Percentiles rank a stretch among this genome's conserved stretches.
phyloP scores from a whole-genome alignment of 768 basidiomycete species.

The Leccinum uliginosum region DNA sequence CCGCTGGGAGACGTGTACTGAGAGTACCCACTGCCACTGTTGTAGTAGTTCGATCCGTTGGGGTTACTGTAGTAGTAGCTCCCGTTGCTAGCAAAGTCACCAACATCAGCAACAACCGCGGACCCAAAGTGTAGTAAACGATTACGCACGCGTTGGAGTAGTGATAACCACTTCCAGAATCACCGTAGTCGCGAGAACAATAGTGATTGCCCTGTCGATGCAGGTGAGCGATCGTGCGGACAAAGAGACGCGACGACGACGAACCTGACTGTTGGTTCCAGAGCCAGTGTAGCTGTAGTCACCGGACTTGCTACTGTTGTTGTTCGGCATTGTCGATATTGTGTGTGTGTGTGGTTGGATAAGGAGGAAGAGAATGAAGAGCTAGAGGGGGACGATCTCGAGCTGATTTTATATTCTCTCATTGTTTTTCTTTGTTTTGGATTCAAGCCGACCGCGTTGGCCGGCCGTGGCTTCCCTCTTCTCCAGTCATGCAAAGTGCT shows the following conservation, averaged over 20 bases:
- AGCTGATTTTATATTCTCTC: slow-evolving; percentile 4
- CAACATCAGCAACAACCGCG: neutral
- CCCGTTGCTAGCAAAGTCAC: slow-evolving; percentile 36
- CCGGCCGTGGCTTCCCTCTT: neutral
- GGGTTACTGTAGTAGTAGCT: slow-evolving; percentile 63
- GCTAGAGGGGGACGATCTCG: accelerated
- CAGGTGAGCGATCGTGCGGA: neutral
- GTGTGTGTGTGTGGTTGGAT: neutral
- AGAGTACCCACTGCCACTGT: slow-evolving; percentile 43
- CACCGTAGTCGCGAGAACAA: slow-evolving; percentile 47
- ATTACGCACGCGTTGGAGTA: slow-evolving; percentile 54
- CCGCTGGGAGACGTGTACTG: slow-evolving; percentile 49
- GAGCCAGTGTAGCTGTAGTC: slow-evolving; percentile 41
- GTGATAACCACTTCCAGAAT: slow-evolving; percentile 46
- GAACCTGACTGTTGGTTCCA: slow-evolving; percentile 52
- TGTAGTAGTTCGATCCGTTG: slow-evolving; percentile 58
- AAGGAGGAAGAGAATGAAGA: neutral
- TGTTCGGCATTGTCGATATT: slow-evolving; percentile 12
- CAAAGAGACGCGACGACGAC: slow-evolving; percentile 13
- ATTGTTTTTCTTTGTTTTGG: slow-evolving; percentile 14
- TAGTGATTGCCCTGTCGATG: slow-evolving; percentile 54
- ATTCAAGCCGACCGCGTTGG: neutral
- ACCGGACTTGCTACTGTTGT: slow-evolving; percentile 18
- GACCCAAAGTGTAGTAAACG: neutral
- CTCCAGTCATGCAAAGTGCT: too few relatives aligned